Percentiles rank a stretch among this genome's conserved stretches.
phyloP scores from a whole-genome alignment of 495 filamentous ascomycete genomes.

The Aspergillus hancockii region DNA sequence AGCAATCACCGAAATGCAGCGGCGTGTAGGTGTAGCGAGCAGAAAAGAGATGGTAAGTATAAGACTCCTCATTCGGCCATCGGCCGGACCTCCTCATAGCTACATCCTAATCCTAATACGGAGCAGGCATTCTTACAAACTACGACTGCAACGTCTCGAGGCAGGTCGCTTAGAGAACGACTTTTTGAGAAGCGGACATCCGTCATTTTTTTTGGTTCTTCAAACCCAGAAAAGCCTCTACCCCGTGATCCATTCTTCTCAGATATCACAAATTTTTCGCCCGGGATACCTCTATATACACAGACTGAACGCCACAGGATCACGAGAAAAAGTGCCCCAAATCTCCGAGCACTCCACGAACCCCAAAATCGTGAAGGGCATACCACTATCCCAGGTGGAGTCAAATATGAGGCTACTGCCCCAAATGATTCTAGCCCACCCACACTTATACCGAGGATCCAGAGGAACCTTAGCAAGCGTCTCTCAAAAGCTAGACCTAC shows the following conservation, averaged over 20 bases:
- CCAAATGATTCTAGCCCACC: slow-evolving; percentile 13
- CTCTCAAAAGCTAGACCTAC: slow-evolving; percentile 31
- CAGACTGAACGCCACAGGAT: slow-evolving; percentile 12
- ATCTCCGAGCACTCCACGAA: slow-evolving; percentile 11
- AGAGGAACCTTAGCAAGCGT: slow-evolving; percentile 26
- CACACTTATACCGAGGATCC: slow-evolving; percentile 24
- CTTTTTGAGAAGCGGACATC: slow-evolving; percentile 25
- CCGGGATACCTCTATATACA: slow-evolving; percentile 11
- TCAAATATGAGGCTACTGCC: slow-evolving; percentile 15
- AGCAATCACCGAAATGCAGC: slow-evolving; percentile 77
- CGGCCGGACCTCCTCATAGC: not conserved
- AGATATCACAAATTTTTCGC: slow-evolving; percentile 12
- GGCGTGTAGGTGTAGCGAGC: slow-evolving; percentile 71
- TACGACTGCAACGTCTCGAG: slow-evolving; percentile 14
- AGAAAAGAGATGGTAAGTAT: slow-evolving; percentile 54
- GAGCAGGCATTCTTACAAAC: slow-evolving; percentile 27
- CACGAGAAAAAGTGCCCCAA: slow-evolving; percentile 25
- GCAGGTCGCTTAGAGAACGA: slow-evolving; percentile 24
- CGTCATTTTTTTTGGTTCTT: slow-evolving; percentile 1
- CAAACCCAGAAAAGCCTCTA: slow-evolving; percentile 34
- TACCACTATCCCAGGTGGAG: not conserved
- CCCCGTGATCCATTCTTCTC: slow-evolving; percentile 30
- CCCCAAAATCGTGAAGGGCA: not conserved
- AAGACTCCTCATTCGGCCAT: not conserved
- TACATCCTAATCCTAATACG: slow-evolving; percentile 9